Conservation (phyloP, 345 rosid species). For the Lepidium aucheri region DNA sequence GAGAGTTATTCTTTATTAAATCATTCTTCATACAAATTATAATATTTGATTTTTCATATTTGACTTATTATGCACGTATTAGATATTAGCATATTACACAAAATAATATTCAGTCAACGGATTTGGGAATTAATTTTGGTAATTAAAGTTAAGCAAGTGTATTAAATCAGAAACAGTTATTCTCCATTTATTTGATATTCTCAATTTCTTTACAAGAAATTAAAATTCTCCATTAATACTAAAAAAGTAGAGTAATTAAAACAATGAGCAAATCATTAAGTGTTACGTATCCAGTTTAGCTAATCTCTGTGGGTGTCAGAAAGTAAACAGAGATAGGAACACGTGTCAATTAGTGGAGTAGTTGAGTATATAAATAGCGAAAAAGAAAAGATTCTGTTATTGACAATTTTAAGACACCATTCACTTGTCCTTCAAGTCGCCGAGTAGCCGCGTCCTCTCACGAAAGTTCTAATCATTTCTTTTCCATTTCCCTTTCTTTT, state of each 20-base stretch:
- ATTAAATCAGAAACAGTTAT: background rate
- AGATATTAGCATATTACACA: background rate
- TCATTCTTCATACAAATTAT: too few species aligned
- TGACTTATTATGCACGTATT: background rate
- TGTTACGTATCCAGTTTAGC: slow-evolving; percentile 3
- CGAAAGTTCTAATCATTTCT: background rate
- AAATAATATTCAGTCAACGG: background rate
- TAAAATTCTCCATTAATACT: background rate
- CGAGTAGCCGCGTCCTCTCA: slow-evolving; percentile 27
- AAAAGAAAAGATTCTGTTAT: slow-evolving; percentile 14
- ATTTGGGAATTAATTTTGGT: background rate
- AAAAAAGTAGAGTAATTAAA: background rate
- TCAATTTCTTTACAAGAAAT: background rate
- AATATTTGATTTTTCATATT: too few species aligned
- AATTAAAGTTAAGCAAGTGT: background rate
- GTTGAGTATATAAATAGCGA: background rate
- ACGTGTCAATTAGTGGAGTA: slow-evolving; percentile 7
- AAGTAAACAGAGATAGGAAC: background rate
- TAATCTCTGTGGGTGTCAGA: background rate
- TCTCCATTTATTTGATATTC: background rate
- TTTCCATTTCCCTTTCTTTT: background rate
- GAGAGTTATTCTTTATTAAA: too few species aligned
- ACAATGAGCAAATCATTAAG: background rate
- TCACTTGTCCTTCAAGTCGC: slow-evolving; percentile 17
- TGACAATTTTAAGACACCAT: slow-evolving; percentile 11